A percentile compares a stretch with the other conserved stretches of the same genome.
These are phyloP conservation scores for Globisporangium recalcitrans DNA, from an alignment of 352 stramenopile species.

Conservation along the genomic window DNA sequence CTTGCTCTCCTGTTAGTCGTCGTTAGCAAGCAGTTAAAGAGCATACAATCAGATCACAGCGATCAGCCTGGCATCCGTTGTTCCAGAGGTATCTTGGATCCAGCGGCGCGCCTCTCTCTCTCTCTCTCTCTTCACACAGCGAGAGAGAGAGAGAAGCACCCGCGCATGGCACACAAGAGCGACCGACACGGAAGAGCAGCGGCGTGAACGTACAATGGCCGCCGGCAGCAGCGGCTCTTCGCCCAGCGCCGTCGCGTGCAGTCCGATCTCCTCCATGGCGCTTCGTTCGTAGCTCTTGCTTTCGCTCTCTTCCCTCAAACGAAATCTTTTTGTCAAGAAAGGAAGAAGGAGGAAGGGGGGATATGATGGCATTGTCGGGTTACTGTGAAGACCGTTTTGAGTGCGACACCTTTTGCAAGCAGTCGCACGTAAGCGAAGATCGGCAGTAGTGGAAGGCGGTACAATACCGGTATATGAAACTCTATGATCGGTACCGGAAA, in stretches of 20 bases:
- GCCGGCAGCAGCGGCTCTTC: slow-evolving; percentile 54
- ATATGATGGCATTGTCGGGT: background rate
- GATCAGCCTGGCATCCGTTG: background rate
- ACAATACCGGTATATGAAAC: too few species aligned
- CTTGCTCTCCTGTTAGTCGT: slow-evolving; percentile 36
- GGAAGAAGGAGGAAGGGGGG: slow-evolving; percentile 7
- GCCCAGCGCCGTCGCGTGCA: slow-evolving; percentile 28
- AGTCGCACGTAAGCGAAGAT: too few species aligned
- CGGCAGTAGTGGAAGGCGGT: too few species aligned
- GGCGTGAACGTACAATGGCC: slow-evolving; percentile 24
- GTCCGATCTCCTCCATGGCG: slow-evolving; percentile 61
- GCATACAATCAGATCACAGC: background rate
- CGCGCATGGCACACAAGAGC: background rate
- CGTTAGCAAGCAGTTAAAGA: background rate
- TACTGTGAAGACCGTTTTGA: background rate
- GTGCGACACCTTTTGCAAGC: background rate
- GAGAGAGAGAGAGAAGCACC: too few species aligned
- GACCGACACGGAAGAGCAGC: background rate
- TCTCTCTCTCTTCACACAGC: too few species aligned
- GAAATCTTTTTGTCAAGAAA: slow-evolving; percentile 15
- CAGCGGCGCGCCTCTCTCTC: background rate
- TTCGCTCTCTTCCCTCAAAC: slow-evolving; percentile 2
- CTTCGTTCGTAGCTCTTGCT: slow-evolving; percentile 9
- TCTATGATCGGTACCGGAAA: too few species aligned
- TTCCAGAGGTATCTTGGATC: background rate